A percentile compares a stretch with the other conserved stretches of the same genome.
Conservation (phyloP, 2,329 filamentous ascomycete species). For the Pyrenochaeta sp. region DNA sequence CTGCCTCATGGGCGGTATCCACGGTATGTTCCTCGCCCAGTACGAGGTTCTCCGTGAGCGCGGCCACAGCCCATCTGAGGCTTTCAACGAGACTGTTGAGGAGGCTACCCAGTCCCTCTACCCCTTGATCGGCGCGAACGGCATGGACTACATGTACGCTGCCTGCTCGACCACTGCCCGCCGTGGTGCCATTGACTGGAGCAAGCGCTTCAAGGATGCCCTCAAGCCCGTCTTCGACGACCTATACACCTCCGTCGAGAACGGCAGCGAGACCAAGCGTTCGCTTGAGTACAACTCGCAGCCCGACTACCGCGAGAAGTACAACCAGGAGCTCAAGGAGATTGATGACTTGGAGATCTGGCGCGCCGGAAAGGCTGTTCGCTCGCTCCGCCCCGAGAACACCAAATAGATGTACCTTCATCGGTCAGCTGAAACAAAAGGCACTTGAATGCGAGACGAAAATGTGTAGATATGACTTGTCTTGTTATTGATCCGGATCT, state of each 20-base stretch:
- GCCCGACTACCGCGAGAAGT: conserved; percentile 94
- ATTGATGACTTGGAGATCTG: conserved; percentile 99
- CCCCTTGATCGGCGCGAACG: conserved; percentile 94
- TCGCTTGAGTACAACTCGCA: conserved; percentile 97
- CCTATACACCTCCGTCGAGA: conserved; percentile 91
- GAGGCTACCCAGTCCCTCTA: conserved; percentile 98
- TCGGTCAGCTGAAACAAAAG: not conserved
- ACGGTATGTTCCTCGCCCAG: conserved; percentile 99
- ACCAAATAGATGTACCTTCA: conserved; percentile 33
- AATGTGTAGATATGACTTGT: conserved; percentile 38
- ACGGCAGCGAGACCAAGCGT: conserved; percentile 93
- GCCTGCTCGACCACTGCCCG: conserved; percentile 99
- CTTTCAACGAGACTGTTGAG: conserved; percentile 99
- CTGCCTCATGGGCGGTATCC: conserved; percentile 99
- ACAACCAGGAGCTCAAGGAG: conserved; percentile 98
- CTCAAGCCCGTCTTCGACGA: conserved; percentile 99
- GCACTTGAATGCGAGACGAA: conserved; percentile 5
- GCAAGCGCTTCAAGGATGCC: conserved; percentile 93
- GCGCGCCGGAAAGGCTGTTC: conserved; percentile 97
- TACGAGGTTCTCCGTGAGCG: conserved; percentile 99
- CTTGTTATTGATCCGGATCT: conserved; percentile 24
- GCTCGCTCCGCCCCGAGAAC: conserved; percentile 57
- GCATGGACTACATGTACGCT: conserved; percentile 99
- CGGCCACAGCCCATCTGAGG: conserved; percentile 96
- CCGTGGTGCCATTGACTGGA: conserved; percentile 99